Evolutionary conservation across 345 rosid genomes (phyloP).

Genomic region (Citrus unshiu): DNA sequence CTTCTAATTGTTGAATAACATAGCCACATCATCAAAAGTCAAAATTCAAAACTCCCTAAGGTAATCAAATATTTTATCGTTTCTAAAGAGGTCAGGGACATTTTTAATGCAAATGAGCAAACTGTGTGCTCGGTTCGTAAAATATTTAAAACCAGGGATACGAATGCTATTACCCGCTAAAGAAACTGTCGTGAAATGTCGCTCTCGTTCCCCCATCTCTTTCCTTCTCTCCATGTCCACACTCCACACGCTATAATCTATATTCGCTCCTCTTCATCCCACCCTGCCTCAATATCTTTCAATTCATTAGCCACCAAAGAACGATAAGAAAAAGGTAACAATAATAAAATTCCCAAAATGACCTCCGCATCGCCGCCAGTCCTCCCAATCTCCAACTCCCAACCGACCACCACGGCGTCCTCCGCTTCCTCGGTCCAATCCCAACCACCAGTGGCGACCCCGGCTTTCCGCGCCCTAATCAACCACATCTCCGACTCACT

Average conservation of each 20-base stretch:
- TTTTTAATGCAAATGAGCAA: no score
- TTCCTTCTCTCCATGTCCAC: neutral
- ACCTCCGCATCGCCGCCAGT: constrained; percentile 35
- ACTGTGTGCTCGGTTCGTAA: no score
- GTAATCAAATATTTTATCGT: neutral
- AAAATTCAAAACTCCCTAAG: neutral
- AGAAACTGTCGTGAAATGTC: constrained; percentile 18
- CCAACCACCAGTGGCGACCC: constrained; percentile 37
- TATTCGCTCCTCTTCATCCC: neutral
- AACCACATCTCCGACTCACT: constrained; percentile 37
- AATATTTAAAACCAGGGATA: neutral
- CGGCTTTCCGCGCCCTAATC: constrained; percentile 40
- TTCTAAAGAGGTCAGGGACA: neutral
- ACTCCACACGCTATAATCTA: neutral
- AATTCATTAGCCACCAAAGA: no score
- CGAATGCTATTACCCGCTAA: neutral
- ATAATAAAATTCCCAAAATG: constrained; percentile 18
- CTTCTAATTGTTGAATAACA: neutral
- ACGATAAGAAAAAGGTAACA: neutral
- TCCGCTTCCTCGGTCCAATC: constrained; percentile 35
- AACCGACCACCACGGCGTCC: constrained; percentile 26
- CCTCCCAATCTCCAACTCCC: constrained; percentile 35
- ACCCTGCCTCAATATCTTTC: neutral
- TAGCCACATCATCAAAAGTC: no score
- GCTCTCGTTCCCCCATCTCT: neutral